Evolutionary conservation across 1,139 yeast species (phyloP).

Genomic region (Dujonia santamariae): DNA sequence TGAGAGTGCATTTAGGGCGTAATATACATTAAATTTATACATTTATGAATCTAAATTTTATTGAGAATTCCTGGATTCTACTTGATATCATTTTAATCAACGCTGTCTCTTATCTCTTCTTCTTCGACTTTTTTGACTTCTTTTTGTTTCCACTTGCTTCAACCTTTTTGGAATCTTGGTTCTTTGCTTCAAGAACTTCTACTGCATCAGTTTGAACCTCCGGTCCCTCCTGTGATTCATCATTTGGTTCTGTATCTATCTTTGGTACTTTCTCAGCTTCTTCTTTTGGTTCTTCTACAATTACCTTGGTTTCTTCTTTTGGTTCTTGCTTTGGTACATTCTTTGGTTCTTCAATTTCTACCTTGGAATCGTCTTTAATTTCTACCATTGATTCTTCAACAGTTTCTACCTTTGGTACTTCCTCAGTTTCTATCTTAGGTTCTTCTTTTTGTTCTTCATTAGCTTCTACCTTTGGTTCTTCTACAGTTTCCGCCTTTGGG

Average conservation of each 20-base stretch:
- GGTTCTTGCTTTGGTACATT: conserved; percentile 2
- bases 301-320: conserved; percentile 13
- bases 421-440: not conserved
- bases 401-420: conserved; percentile 6
- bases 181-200: not conserved
- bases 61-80: no score
- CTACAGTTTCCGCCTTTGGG: conserved; percentile 1
- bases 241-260: conserved; percentile 8
- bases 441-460: conserved; percentile 16
- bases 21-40: no score
- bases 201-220: not conserved
- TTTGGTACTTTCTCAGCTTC: conserved; percentile 15
- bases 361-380: conserved; percentile 4
- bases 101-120: not conserved
- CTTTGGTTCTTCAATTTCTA: conserved; percentile 1
- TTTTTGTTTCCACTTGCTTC: not conserved
- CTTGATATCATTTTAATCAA: no score
- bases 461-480: conserved; percentile 9
- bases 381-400: conserved; percentile 3
- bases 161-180: not conserved
- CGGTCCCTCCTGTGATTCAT: conserved; percentile 1
- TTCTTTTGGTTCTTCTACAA: conserved; percentile 9
- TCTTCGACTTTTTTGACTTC: not conserved
- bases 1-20: no score
- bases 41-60: no score